Percentiles rank a stretch among this genome's conserved stretches.
These are phyloP conservation scores for Leucosporidium creatinivorum DNA, from an alignment of 768 basidiomycete species.

Conservation along the genomic window DNA sequence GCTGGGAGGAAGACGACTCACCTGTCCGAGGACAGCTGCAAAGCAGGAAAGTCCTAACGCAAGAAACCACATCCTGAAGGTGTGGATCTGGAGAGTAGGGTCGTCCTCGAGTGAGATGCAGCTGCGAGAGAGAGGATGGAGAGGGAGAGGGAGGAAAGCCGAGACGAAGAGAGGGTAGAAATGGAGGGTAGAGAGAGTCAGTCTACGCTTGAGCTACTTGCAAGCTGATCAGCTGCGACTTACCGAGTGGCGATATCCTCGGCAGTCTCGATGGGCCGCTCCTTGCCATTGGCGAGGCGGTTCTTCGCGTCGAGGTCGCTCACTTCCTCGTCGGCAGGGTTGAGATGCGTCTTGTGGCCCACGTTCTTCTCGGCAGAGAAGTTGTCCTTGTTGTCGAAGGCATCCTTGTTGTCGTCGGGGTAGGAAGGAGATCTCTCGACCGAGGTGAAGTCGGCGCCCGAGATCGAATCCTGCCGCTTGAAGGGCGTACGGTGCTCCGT, in stretches of 20 bases:
- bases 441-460: not conserved
- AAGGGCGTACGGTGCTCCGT: too few species aligned
- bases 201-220: too few species aligned
- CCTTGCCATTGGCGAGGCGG: slow-evolving; percentile 31
- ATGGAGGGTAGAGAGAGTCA: too few species aligned
- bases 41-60: slow-evolving; percentile 38
- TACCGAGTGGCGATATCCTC: slow-evolving; percentile 28
- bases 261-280: slow-evolving; percentile 32
- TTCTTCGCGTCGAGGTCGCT: slow-evolving; percentile 7
- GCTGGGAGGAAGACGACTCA: not conserved
- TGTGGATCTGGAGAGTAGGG: slow-evolving; percentile 27
- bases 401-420: not conserved
- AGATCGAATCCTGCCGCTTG: not conserved
- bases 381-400: not conserved
- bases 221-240: not conserved
- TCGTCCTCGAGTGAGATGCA: slow-evolving; percentile 30
- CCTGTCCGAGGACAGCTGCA: slow-evolving; percentile 35
- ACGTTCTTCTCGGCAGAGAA: not conserved
- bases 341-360: too few species aligned
- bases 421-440: not conserved
- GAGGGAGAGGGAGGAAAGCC: too few species aligned
- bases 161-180: too few species aligned
- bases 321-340: slow-evolving; percentile 2
- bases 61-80: slow-evolving; percentile 38
- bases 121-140: not conserved